These are phyloP conservation scores for Epichloe baconii DNA, from an alignment of 2,329 filamentous ascomycete genomes.

Conservation along the genomic window DNA sequence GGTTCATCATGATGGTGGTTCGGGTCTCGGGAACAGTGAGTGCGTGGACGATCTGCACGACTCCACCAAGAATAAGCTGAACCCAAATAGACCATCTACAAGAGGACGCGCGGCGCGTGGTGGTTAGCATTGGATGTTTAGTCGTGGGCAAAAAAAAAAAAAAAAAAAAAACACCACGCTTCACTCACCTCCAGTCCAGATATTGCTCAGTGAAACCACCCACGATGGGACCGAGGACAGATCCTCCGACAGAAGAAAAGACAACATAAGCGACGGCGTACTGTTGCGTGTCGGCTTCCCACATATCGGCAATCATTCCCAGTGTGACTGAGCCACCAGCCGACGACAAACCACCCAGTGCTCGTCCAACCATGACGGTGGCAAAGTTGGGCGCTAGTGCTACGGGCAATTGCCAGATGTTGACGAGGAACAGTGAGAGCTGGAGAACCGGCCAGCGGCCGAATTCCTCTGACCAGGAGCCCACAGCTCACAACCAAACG, in stretches of 20 bases:
- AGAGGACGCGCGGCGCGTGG: too few species aligned
- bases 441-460: constrained; percentile 68
- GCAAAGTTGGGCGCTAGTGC: constrained; percentile 62
- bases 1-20: constrained; percentile 64
- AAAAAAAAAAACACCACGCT: neutral
- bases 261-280: constrained; percentile 66
- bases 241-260: constrained; percentile 68
- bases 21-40: constrained; percentile 66
- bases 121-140: neutral
- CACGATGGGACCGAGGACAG: constrained; percentile 64
- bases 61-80: constrained; percentile 63
- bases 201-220: constrained; percentile 61
- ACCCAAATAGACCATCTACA: constrained; percentile 64
- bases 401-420: constrained; percentile 62
- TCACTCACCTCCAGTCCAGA: constrained; percentile 47
- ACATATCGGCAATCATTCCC: constrained; percentile 65
- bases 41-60: constrained; percentile 54
- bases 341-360: constrained; percentile 56
- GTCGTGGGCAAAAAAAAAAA: neutral
- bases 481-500: constrained; percentile 80
- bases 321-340: constrained; percentile 62
- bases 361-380: constrained; percentile 55
- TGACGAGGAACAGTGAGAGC: constrained; percentile 59
- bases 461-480: constrained; percentile 75
- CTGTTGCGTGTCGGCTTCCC: constrained; percentile 57